Evolutionary conservation across 2,329 filamentous ascomycete species (phyloP).

Genomic region (Calcarisporium arbuscula): DNA sequence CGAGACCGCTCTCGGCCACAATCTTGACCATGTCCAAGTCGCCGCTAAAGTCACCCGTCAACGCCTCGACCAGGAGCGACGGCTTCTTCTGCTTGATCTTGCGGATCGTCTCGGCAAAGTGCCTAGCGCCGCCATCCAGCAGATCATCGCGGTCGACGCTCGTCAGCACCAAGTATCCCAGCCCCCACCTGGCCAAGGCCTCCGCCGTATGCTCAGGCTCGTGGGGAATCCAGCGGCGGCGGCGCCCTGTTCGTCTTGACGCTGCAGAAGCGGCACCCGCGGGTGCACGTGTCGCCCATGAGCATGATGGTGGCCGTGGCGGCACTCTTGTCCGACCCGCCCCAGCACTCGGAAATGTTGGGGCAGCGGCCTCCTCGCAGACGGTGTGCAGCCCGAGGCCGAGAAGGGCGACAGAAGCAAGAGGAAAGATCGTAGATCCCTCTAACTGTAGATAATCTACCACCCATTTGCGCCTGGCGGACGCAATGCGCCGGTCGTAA

Average conservation of each 20-base stretch:
- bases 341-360: conserved; percentile 98
- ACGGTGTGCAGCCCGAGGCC: conserved; percentile 90
- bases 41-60: conserved; percentile 83
- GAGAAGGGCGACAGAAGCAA: too few relatives aligned
- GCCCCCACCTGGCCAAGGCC: conserved; percentile 83
- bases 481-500: too few relatives aligned
- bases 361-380: conserved; percentile 97
- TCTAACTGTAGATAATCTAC: too few relatives aligned
- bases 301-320: conserved; percentile 99
- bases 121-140: conserved; percentile 76
- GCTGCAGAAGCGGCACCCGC: conserved; percentile 93
- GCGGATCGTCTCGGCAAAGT: conserved; percentile 90
- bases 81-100: conserved; percentile 85
- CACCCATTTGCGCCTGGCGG: too few relatives aligned
- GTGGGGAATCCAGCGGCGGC: conserved; percentile 79
- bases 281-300: conserved; percentile 97
- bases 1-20: conserved; percentile 81
- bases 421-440: too few relatives aligned
- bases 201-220: conserved; percentile 97
- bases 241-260: conserved; percentile 81
- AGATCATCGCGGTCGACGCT: conserved; percentile 92
- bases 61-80: conserved; percentile 70
- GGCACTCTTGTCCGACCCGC: conserved; percentile 77
- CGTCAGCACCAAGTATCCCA: conserved; percentile 94
- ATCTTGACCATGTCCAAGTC: conserved; percentile 80